A percentile compares a stretch with the other conserved stretches of the same genome.
These are phyloP conservation scores for Inga oerstediana DNA, from an alignment of 306 rosid species.

Conservation along the genomic window DNA sequence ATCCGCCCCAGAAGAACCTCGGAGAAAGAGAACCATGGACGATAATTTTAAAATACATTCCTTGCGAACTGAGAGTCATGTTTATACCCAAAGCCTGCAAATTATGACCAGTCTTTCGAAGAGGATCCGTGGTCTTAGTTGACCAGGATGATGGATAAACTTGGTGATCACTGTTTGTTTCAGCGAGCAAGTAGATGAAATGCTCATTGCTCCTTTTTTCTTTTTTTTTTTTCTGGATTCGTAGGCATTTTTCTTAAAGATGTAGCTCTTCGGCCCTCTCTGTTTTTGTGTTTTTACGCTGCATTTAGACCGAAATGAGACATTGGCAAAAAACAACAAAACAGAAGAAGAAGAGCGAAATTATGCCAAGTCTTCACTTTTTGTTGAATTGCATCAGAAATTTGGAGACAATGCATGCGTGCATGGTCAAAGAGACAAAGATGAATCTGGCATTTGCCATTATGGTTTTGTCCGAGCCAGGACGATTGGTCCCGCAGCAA, in stretches of 20 bases:
- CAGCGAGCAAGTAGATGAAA: slow-evolving; percentile 4
- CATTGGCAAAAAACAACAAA: too few relatives aligned
- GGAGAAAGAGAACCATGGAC: slow-evolving; percentile 85
- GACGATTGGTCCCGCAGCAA: too few relatives aligned
- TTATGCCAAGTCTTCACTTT: not conserved
- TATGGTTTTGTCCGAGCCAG: too few relatives aligned
- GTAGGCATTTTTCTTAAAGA: not conserved
- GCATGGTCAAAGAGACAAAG: not conserved
- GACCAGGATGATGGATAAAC: not conserved
- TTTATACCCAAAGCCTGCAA: not conserved
- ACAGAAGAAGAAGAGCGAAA: too few relatives aligned
- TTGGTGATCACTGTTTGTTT: slow-evolving; percentile 17
- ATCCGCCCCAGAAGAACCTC: slow-evolving; percentile 42
- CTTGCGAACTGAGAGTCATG: not conserved
- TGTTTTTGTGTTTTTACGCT: too few relatives aligned
- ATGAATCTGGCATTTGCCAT: not conserved
- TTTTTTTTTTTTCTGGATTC: not conserved
- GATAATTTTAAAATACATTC: slow-evolving; percentile 26
- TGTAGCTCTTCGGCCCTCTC: too few relatives aligned
- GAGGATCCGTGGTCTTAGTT: not conserved
- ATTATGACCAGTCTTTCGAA: not conserved
- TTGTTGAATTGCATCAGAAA: not conserved
- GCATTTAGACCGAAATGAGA: too few relatives aligned
- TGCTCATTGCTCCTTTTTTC: not conserved
- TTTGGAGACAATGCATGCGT: not conserved